Base-by-base conservation (phyloP, 768 basidiomycete genomes). In the Mycena vitilis region DNA sequence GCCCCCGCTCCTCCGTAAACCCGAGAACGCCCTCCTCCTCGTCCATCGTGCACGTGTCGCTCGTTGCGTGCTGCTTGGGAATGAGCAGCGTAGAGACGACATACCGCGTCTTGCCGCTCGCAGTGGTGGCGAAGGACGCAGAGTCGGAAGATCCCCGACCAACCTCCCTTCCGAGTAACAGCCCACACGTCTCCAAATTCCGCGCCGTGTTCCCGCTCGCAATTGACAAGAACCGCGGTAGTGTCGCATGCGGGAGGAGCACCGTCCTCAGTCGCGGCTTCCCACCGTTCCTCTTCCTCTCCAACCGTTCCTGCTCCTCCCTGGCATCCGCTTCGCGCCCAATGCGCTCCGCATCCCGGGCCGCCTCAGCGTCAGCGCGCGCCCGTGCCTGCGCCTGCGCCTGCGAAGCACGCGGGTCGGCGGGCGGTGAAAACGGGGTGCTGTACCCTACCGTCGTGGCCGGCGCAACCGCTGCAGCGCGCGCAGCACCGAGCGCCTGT, bases 1-100 rank as follows among this genome's bases (percentile, higher is more conserved):
- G 78, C 71, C 86, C 88, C 69, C 92, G 82, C 75, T 91, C 88
- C 75, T 95, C 93, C 71, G 94, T 94, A 76, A 96, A 95, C 72
- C 89, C 87, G 79, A 95, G 80, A 9, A 95, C 93, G 53, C 94
- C 81, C 76, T 96, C 95, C 73, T 96, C 95, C 75, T 92, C 90
- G 60, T 94, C 91, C 92, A 95, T 96, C 38, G 90, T 89, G 78
- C 95, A 97, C n/a, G 94, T 95, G 80, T 97, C 94, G 65, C 91
- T 89, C 70, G 94, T 95, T 66, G 93, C 91, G 65, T 89, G 90
- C 74, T 97, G 95, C 78, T 88, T 92, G n/a, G 95, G 95, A 20
- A 97, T 90, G 74, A 97, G 79, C 75, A 97, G 77, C 55, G 91
- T 92, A 63, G 93, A 90, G n/a, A 96, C 93, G 4, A 87, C 78